Base-by-base conservation (phyloP, 768 basidiomycete species). In the Kockovaella imperatae region DNA sequence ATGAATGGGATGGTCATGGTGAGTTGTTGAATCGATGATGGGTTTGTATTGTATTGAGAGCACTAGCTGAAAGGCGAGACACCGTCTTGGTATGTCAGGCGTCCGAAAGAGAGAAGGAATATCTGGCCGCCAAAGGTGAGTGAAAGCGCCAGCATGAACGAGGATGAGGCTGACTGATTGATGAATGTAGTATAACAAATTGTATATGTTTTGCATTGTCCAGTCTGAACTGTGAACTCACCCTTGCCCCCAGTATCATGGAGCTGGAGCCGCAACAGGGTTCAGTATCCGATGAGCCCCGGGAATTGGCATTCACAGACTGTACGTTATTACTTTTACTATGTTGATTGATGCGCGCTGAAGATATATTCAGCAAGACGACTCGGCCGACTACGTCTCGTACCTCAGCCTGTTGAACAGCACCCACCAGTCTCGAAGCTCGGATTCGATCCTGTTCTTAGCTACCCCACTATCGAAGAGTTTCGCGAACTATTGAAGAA, bases 1-100 rank as follows among this genome's bases (percentile, higher is more conserved):
- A 87, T 87, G 86, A 86, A 84, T 1, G 85, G 85, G n/a, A 83
- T 80, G 79, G 73, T 87, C 29, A 80, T 83, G 72, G 82, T 80
- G 14, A 79, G 49, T 40, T 29, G n/a, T n/a, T n/a, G n/a, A n/a
- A 32, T n/a, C 18, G 11, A 21, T 30, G 10, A n/a, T n/a, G n/a
- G n/a, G n/a, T n/a, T n/a, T n/a, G n/a, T n/a, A n/a, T n/a, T n/a
- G n/a, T n/a, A n/a, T n/a, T n/a, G n/a, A n/a, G n/a, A n/a, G n/a
- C n/a, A n/a, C n/a, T n/a, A 67, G 62, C 46, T 68, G 14, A 64
- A 68, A 54, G 69, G 69, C 0, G 51, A 57, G 32, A 67, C 68
- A 54, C 69, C 69, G 11, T 64, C 63, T 28, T 70, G 69, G 69
- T 70, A 70, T 48, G 47, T 60, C 25, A 49, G 65, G 11, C 53